phyloP scores from a whole-genome alignment of 495 filamentous ascomycete species.

The Neurospora sp. region DNA sequence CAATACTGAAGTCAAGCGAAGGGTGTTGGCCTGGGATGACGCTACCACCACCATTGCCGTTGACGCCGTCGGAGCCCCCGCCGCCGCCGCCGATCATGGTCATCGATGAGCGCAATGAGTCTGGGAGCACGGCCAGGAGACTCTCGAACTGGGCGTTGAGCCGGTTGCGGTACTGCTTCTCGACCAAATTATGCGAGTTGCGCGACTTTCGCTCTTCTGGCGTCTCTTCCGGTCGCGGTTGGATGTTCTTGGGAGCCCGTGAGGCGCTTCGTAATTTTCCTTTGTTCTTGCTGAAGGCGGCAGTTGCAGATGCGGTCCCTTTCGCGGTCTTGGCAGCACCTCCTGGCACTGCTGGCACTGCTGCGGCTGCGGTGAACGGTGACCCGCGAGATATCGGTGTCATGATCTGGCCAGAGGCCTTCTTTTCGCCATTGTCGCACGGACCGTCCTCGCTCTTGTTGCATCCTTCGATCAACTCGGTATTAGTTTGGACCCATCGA shows the following conservation, averaged over 20 bases:
- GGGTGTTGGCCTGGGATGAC: neutral
- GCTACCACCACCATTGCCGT: neutral
- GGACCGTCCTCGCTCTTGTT: neutral
- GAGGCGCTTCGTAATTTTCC: conserved; percentile 31
- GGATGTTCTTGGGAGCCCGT: conserved; percentile 30
- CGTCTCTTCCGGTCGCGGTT: conserved; percentile 23
- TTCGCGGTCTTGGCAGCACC: neutral
- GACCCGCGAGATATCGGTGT: neutral
- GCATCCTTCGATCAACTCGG: neutral
- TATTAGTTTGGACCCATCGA: neutral
- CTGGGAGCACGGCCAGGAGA: conserved; percentile 31
- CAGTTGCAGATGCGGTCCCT: neutral
- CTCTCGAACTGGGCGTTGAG: conserved; percentile 38
- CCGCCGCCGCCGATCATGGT: conserved; percentile 13
- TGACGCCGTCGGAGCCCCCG: conserved; percentile 6
- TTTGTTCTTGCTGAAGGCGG: neutral
- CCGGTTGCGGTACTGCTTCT: conserved; percentile 40
- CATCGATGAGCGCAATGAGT: conserved; percentile 19
- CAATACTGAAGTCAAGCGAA: conserved; percentile 15
- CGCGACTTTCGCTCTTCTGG: conserved; percentile 30
- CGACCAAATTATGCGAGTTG: conserved; percentile 37
- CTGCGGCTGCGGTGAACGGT: neutral
- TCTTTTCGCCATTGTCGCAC: neutral
- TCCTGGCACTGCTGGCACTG: neutral
- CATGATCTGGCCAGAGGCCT: neutral